Percentiles rank a stretch among this genome's conserved stretches.
Conservation (phyloP, 129 eudicot species). For the Arctium minus region DNA sequence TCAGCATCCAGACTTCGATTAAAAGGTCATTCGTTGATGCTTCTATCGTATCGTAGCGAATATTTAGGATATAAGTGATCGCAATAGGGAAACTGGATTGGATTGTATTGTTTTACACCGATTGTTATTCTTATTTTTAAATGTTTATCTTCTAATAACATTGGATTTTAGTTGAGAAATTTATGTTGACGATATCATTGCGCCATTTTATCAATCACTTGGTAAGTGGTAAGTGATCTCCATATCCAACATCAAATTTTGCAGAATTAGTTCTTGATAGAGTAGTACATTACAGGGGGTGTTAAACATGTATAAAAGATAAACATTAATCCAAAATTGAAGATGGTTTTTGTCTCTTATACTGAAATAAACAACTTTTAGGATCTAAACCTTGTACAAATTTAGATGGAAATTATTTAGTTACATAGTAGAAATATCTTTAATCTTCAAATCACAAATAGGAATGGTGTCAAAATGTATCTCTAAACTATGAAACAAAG, state of each 20-base stretch:
- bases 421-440: not conserved
- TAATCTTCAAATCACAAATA: not conserved
- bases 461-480: not conserved
- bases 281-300: not conserved
- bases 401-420: not conserved
- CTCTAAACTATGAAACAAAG: not conserved
- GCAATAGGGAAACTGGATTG: not conserved
- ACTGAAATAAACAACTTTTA: not conserved
- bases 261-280: not conserved
- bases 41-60: not conserved
- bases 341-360: not conserved
- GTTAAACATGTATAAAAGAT: not conserved
- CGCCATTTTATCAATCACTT: constrained; percentile 43
- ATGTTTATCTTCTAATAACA: not conserved
- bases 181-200: not conserved
- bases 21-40: not conserved
- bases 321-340: not conserved
- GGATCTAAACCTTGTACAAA: not conserved
- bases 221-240: constrained; percentile 16
- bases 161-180: not conserved
- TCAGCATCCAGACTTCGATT: not conserved
- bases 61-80: not conserved
- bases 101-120: not conserved
- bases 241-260: not conserved
- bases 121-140: not conserved